These are phyloP conservation scores for Scleroderma citrinum DNA, from an alignment of 768 basidiomycete genomes.

Conservation along the genomic window DNA sequence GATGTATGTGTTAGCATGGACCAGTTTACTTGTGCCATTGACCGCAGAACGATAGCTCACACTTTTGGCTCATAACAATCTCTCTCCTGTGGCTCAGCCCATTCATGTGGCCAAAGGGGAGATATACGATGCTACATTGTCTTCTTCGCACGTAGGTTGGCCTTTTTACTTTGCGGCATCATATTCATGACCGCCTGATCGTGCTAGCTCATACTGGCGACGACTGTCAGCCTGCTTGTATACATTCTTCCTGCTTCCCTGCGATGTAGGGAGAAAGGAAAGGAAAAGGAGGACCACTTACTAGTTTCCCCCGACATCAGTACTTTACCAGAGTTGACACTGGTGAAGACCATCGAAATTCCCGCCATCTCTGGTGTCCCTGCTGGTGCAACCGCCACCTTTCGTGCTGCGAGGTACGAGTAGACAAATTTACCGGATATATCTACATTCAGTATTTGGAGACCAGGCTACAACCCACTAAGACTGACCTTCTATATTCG, in stretches of 20 bases:
- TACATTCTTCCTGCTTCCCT: conserved; percentile 45
- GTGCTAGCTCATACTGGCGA: conserved; percentile 57
- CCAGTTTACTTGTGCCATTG: conserved; percentile 7
- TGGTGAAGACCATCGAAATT: conserved; percentile 48
- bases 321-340: conserved; percentile 28
- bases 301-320: conserved; percentile 7
- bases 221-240: conserved; percentile 57
- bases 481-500: conserved; percentile 55
- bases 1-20: conserved; percentile 44
- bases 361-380: conserved; percentile 44
- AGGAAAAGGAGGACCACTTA: conserved; percentile 33
- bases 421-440: not conserved
- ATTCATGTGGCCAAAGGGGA: conserved; percentile 61
- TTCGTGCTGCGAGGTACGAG: conserved; percentile 57
- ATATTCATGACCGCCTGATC: not conserved
- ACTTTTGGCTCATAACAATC: conserved; percentile 58
- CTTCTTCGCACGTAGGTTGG: conserved; percentile 48
- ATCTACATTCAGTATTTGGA: conserved; percentile 7
- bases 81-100: conserved; percentile 42
- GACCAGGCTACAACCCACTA: conserved; percentile 51
- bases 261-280: conserved; percentile 26
- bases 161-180: not conserved
- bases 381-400: conserved; percentile 40
- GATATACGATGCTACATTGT: conserved; percentile 84
- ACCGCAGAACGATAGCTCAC: conserved; percentile 40